Base-by-base conservation (phyloP, 176 grass and related monocot genomes). In the Cenchrus americanus region DNA sequence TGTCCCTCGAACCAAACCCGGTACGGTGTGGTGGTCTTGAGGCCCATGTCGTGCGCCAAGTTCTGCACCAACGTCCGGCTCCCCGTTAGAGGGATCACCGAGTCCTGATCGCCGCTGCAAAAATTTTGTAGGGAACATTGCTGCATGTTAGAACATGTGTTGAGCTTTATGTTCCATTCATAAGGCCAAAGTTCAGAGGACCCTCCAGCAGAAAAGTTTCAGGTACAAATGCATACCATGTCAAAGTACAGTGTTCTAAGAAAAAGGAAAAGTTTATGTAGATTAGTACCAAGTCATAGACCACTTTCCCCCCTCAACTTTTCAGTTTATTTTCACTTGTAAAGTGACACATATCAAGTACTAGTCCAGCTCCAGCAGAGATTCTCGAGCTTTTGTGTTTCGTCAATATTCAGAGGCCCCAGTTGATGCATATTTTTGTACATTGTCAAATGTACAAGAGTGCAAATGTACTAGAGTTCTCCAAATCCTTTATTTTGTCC, bases 1-100 rank as follows among this genome's bases (percentile, higher is more conserved):
- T 99, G 91, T 60, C 93, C 91, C 82, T 96, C 86, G 2, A 99
- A 99, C 96, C 96, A 99, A 42, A 99, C 96, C 15, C 96, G 65
- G 71, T 99, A 99, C 0, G 96, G 93, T 1, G 93, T 73, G 2
- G 82, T 81, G 14, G 87, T 89, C 54, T 94, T 96, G 10, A 99
- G 87, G 19, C 91, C 87, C 60, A 96, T 78, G 64, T 99, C 64
- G 5, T 59, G 92, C 15, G 91, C 96, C 53, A 99, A 66, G 19
- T 88, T 86, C 50, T 96, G 96, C 22, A 99, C 96, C 0, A 99
- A 91, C 0, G 91, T 94, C 40, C 96, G 75, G 81, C 96, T 99
- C 4, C 96, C 96, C 0, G 96, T 99, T 41, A 99, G 87, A 71
- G 96, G 96, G 62, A 99, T 94, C 57, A 99, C 96, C 1, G 96